A percentile compares a stretch with the other conserved stretches of the same genome.
Evolutionary conservation across 495 filamentous ascomycete genomes (phyloP).

Genomic region (Penicillium flavigenum): DNA sequence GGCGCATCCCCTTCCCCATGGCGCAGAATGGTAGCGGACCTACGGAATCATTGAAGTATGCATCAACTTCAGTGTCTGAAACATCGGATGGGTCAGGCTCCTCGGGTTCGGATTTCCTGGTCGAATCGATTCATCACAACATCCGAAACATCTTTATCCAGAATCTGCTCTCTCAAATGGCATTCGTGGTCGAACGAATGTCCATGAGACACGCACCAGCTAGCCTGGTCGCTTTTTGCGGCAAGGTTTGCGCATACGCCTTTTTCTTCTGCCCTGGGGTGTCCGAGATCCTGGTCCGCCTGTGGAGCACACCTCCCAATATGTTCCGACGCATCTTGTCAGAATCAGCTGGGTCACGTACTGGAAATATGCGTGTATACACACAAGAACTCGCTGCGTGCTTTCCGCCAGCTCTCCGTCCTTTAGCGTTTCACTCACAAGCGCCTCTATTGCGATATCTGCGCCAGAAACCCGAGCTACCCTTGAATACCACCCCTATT

Average conservation of each 20-base stretch:
- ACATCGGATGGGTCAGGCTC: constrained; percentile 40
- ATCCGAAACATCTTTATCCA: constrained; percentile 86
- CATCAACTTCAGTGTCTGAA: constrained; percentile 43
- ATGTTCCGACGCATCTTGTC: constrained; percentile 68
- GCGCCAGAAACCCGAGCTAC: constrained; percentile 63
- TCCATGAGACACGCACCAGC: constrained; percentile 85
- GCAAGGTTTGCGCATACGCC: constrained; percentile 90
- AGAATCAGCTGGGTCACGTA: constrained; percentile 56
- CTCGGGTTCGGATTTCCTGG: constrained; percentile 70
- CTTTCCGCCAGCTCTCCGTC: constrained; percentile 72
- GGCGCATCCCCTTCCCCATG: constrained; percentile 68
- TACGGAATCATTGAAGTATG: constrained; percentile 35
- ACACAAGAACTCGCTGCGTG: constrained; percentile 59
- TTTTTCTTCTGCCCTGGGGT: constrained; percentile 94
- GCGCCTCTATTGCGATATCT: constrained; percentile 62
- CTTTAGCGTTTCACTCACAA: constrained; percentile 69
- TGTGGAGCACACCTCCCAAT: constrained; percentile 72
- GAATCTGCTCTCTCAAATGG: constrained; percentile 84
- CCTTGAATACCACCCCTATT: constrained; percentile 69
- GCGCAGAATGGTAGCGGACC: constrained; percentile 27
- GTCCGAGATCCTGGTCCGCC: constrained; percentile 77
- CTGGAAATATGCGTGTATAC: constrained; percentile 36
- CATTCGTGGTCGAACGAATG: constrained; percentile 89
- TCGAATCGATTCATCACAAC: constrained; percentile 91
- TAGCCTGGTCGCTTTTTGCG: constrained; percentile 88